Evolutionary conservation across 495 filamentous ascomycete genomes (phyloP).

Genomic region (Sordaria brevicollis): DNA sequence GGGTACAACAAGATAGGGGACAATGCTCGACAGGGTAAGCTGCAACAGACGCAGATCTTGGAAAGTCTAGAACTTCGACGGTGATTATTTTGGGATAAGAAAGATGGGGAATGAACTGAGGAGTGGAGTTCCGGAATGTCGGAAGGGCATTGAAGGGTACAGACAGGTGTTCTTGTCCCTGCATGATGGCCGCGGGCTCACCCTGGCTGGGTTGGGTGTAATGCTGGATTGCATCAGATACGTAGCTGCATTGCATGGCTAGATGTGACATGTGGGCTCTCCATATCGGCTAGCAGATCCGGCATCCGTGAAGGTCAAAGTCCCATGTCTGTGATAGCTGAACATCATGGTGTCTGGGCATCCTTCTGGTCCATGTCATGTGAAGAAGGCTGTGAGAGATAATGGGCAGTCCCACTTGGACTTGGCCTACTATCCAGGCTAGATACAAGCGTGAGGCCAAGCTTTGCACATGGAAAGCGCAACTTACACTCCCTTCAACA

Average conservation of each 20-base stretch:
- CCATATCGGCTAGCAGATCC: neutral
- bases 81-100: neutral
- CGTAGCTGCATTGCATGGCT: neutral
- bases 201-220: neutral
- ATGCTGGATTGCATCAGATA: too few species aligned
- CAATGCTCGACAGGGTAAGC: neutral
- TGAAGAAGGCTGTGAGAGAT: neutral
- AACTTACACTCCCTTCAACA: conserved; percentile 47
- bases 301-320: neutral
- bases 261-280: too few species aligned
- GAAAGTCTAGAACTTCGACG: neutral
- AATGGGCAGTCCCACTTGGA: too few species aligned
- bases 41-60: neutral
- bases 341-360: neutral
- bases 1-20: neutral
- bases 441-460: neutral
- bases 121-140: neutral
- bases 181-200: neutral
- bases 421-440: too few species aligned
- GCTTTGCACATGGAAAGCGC: neutral
- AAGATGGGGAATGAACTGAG: neutral
- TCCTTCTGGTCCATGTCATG: too few species aligned
- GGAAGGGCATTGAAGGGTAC: too few species aligned
- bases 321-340: neutral
- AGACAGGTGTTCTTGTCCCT: neutral